Base-by-base conservation (phyloP, 257 asterid genomes). In the Primulina eburnea region DNA sequence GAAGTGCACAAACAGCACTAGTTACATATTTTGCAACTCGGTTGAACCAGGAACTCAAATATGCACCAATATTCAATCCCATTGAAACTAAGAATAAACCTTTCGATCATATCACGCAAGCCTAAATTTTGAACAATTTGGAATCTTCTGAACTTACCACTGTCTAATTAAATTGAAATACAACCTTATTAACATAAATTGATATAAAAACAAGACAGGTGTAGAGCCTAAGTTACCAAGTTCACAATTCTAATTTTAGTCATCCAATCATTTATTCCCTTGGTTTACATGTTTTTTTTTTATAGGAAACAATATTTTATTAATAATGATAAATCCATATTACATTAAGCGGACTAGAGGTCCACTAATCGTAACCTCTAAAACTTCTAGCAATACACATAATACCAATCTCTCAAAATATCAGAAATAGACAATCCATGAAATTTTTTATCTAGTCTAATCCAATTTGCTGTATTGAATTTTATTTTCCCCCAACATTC, bases 141-240 rank as follows among this genome's bases (percentile, higher is more conserved):
- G 52, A 40, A 40, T 40, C 52, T 40, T 16, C 17, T 9, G 52
- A 11, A 40, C 5, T 9, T 4, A 40, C 4, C 52, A 3, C 5
- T 40, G 34, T 40, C 52, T 40, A 24, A 30, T 2, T 6, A 73
- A 47, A 73, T 29, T 20, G 68, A 66, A 55, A 73, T 57, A 16
- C 33, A n/a, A 24, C 33, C 32, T 72, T 35, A 4, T 17, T 26
- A 29, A 47, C 60, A 34, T 72, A 34, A 33, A 62, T 34, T 11
- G 26, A 40, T 14, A 62, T n/a, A 30, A 40, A 62, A 30, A 5
- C 4, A 33, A 60, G 16, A 9, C 30, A 47, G 2, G 16, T 12
- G 1, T 43, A 43, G 17, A 43, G n/a, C 53, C 17, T 10, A 3
- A 43, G 11, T 12, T 43, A 43, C 17, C 14, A 38, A 38, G 8